Evolutionary conservation across 2,329 filamentous ascomycete species (phyloP), one percentile per base, ranked within the genome.

Genomic region (Bipolaris cookei): DNA sequence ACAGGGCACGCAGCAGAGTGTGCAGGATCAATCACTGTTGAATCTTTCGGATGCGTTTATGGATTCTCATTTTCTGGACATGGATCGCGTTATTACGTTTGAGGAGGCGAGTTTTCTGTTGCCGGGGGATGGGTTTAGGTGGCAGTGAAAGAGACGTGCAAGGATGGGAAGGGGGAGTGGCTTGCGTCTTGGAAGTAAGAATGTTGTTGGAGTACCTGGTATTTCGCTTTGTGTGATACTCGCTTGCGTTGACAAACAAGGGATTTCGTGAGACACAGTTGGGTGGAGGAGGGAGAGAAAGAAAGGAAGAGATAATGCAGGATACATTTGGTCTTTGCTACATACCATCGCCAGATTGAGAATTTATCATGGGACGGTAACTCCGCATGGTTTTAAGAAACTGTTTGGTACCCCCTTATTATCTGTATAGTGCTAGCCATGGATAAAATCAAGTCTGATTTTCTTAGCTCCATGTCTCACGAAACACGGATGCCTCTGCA

Each of bases 51-150:
- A 74, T 42, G 66, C 72, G 2, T 68, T 75, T 13, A 73, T 73
- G 68, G 71, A 72, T 30, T 66, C 71, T 8, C 67, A 72, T 16
- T 75, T 72, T 34, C 44, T 73, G 23, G 72, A 67, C 21, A 69
- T 75, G 68, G 72, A 75, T 49, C 66, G 72, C 0, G 72, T 75
- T 0, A 75, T 75, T 16, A 75, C 72, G 2, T 75, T 75, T 49
- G 72, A 75, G 37, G 71, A 75, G 35, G 67, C 70, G 13, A 75
- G 74, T 43, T 75, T 75, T 37, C 68, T 68, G 28, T 44, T 74
- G 6, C 72, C 72, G 4, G 69, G 68, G 2, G 70, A 73, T 58
- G 65, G 64, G 3, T 69, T 66, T 42, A 57, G 64, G 41, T 73
- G 71, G 71, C 57, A 69, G 21, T 68, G 32, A 10, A 10, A 3